phyloP scores from a whole-genome alignment of 176 grass and related monocot genomes.

The Pontederia paniculata region DNA sequence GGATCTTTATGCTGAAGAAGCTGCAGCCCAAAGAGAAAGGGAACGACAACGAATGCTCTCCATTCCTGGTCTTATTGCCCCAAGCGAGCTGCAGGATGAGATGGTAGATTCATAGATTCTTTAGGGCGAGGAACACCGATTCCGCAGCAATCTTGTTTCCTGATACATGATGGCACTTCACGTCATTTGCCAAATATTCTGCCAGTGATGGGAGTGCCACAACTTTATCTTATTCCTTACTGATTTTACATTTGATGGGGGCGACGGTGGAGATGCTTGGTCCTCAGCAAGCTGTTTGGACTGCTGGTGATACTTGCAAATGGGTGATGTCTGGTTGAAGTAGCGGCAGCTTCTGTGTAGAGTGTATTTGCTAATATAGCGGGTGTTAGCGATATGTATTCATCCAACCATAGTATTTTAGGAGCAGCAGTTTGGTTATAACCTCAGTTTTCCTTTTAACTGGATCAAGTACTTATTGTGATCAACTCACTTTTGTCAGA shows the following conservation, averaged over 20 bases:
- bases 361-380: conserved; percentile 32
- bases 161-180: too few relatives aligned
- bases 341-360: conserved; percentile 41
- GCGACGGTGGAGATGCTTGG: conserved; percentile 12
- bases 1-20: conserved; percentile 94
- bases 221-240: too few relatives aligned
- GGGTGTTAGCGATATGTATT: not conserved
- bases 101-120: conserved; percentile 86
- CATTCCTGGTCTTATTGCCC: conserved; percentile 92
- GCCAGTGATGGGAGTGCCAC: too few relatives aligned
- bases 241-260: not conserved
- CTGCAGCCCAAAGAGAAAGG: conserved; percentile 82
- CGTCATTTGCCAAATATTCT: too few relatives aligned
- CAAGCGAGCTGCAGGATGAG: conserved; percentile 94
- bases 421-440: not conserved
- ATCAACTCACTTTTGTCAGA: too few relatives aligned
- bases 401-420: not conserved
- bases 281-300: conserved; percentile 27
- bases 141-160: too few relatives aligned
- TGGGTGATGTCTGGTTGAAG: conserved; percentile 23
- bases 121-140: not conserved
- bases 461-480: too few relatives aligned
- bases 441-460: too few relatives aligned
- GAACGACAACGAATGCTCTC: conserved; percentile 93
- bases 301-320: conserved; percentile 34